Conservation (phyloP, 2,329 filamentous ascomycete species). For the Fusarium odoratissimum region DNA sequence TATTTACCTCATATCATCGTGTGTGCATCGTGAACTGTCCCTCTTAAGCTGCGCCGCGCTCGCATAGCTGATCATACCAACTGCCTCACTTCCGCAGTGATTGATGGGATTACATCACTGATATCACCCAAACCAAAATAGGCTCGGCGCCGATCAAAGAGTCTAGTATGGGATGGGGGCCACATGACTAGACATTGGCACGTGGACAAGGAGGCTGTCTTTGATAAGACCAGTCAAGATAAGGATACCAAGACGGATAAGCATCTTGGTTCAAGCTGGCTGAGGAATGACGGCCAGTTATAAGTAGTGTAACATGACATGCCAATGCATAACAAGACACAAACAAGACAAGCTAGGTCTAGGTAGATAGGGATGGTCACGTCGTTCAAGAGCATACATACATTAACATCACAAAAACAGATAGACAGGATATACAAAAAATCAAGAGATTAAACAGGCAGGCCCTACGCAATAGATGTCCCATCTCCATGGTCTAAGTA, state of each 20-base stretch:
- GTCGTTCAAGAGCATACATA: neutral
- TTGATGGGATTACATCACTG: slow-evolving; percentile 36
- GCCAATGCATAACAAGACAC: neutral
- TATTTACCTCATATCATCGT: neutral
- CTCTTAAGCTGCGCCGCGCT: neutral
- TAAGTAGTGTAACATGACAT: neutral
- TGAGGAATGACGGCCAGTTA: neutral
- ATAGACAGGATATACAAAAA: slow-evolving; percentile 36
- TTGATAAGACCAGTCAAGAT: slow-evolving; percentile 22
- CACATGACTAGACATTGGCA: slow-evolving; percentile 36
- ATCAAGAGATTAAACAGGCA: slow-evolving; percentile 49
- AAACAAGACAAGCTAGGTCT: neutral
- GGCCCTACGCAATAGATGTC: slow-evolving; percentile 49
- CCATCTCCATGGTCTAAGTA: slow-evolving; percentile 54
- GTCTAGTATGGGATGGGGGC: slow-evolving; percentile 30
- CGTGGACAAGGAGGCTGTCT: slow-evolving; percentile 18
- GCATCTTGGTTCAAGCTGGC: neutral
- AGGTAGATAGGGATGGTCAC: neutral
- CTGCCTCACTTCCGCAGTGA: neutral
- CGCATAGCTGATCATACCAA: neutral
- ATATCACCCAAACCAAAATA: slow-evolving; percentile 33
- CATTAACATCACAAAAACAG: slow-evolving; percentile 6
- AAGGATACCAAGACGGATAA: slow-evolving; percentile 2
- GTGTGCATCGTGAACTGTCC: neutral
- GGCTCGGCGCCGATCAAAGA: slow-evolving; percentile 32